Evolutionary conservation across 2,329 filamentous ascomycete genomes (phyloP), one percentile per base, ranked within the genome.

Genomic region (Ascochyta clinopodiicola): DNA sequence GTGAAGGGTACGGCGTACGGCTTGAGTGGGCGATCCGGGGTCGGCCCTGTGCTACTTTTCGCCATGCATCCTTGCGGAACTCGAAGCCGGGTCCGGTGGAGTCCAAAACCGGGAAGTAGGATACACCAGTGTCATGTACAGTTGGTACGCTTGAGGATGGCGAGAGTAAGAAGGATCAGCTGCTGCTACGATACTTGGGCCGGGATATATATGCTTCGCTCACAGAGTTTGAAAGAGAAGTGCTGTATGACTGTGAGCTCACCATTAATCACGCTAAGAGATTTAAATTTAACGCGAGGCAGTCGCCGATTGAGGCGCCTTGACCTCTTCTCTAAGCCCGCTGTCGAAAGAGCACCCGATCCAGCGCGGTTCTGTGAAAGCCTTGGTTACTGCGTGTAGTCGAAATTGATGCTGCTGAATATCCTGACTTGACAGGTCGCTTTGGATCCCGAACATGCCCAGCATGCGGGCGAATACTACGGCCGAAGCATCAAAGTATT

Each of bases 291-390:
- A 31, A 31, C 29, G 29, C 29, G 29, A 31, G 29, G 15, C 21
- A 57, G 55, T 53, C n/a, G 55, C 45, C 15, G 44, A 57, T 7
- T 57, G 55, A 49, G 49, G 55, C 21, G 55, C 49, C 13, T 12
- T 51, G n/a, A 54, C 44, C 40, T 57, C 10, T 53, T 53, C 27
- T 32, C 50, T 12, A 50, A 31, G 36, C 44, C 44, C 31, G 45
- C 40, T 6, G 37, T 27, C 29, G 46, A 56, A 25, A 56, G 29
- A 21, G 10, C 19, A 17, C 46, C 52, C 1, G 45, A 54, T 3
- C 50, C 45, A n/a, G 44, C 39, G 19, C 45, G 50, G 1, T 57
- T 57, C 19, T 24, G 24, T 5, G 55, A 57, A 12, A 54, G 27
- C 34, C 24, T 57, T 22, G 17, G 15, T 2, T 31, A 54, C 35